These are phyloP conservation scores for Pyrenophora seminiperda DNA, from an alignment of 2,329 filamentous ascomycete genomes.

Conservation along the genomic window DNA sequence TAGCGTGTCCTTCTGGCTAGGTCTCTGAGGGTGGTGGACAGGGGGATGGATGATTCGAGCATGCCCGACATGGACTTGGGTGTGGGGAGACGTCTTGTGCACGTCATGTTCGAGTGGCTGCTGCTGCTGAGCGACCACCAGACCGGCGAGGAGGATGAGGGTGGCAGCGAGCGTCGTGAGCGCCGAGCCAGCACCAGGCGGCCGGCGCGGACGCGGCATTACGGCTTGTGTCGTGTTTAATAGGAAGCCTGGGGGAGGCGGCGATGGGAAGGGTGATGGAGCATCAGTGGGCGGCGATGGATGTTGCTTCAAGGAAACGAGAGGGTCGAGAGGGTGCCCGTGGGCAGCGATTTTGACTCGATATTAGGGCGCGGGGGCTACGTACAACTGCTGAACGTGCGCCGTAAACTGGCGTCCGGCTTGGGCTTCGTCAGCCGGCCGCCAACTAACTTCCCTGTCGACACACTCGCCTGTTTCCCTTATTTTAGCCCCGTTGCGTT, in stretches of 20 bases:
- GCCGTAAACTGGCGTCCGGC: conserved; percentile 21
- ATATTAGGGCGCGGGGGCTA: conserved; percentile 32
- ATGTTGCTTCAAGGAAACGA: conserved; percentile 16
- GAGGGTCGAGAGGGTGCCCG: conserved; percentile 6
- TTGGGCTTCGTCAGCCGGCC: conserved; percentile 19
- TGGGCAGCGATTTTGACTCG: conserved; percentile 22
- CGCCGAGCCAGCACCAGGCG: conserved; percentile 47
- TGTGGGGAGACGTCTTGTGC: conserved; percentile 32
- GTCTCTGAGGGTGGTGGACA: conserved; percentile 7
- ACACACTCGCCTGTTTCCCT: conserved; percentile 25
- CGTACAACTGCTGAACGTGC: conserved; percentile 26
- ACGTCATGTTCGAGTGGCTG: conserved; percentile 38
- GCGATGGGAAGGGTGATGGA: conserved; percentile 35
- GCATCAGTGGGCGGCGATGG: conserved; percentile 36
- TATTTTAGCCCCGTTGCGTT: conserved; percentile 16
- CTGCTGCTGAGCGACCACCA: conserved; percentile 51
- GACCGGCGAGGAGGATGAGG: conserved; percentile 44
- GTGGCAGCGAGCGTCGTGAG: conserved; percentile 44
- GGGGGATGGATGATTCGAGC: conserved; percentile 15
- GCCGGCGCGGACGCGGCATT: conserved; percentile 49
- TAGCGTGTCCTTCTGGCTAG: conserved; percentile 18
- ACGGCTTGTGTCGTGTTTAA: conserved; percentile 29
- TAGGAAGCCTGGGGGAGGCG: conserved; percentile 39
- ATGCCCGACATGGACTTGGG: conserved; percentile 33
- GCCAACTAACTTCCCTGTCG: conserved; percentile 15